Percentiles rank a stretch among this genome's conserved stretches.
Conservation (phyloP, 2,329 filamentous ascomycete genomes). For the Septoria linicola region DNA sequence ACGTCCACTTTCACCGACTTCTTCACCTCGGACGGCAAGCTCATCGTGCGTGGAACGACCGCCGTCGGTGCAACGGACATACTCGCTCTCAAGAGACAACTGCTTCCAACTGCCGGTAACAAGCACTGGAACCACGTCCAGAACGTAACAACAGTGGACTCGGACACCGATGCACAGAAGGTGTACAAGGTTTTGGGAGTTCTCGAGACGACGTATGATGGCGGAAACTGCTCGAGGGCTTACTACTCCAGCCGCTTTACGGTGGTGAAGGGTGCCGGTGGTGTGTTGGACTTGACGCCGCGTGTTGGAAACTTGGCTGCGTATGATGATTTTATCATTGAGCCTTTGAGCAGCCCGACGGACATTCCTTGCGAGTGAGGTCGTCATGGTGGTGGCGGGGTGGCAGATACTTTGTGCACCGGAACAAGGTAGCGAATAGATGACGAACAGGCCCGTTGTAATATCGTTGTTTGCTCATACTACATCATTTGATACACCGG, state of each 20-base stretch:
- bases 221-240: constrained; percentile 17
- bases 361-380: constrained; percentile 14
- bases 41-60: constrained; percentile 14
- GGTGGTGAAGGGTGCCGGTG: constrained; percentile 11
- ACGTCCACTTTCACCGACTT: constrained; percentile 20
- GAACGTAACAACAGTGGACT: constrained; percentile 15
- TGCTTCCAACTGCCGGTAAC: constrained; percentile 15
- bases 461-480: no score
- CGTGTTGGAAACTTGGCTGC: constrained; percentile 6
- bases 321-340: constrained; percentile 18
- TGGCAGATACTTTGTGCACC: no score
- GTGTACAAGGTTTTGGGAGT: constrained; percentile 15
- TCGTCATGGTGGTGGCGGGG: no score
- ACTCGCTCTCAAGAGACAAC: constrained; percentile 16
- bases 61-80: constrained; percentile 16
- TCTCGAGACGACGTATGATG: constrained; percentile 21
- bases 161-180: constrained; percentile 11
- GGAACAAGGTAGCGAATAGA: no score
- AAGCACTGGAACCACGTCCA: constrained; percentile 22
- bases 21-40: constrained; percentile 17
- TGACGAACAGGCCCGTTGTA: no score
- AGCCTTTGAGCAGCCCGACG: constrained; percentile 13
- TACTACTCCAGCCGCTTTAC: constrained; percentile 19
- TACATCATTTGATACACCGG: no score
- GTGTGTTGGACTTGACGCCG: constrained; percentile 7